Percentiles rank a stretch among this genome's conserved stretches.
Evolutionary conservation across 192 early-diverging fungal genomes (phyloP).

Genomic region (Coemansia sp.): DNA sequence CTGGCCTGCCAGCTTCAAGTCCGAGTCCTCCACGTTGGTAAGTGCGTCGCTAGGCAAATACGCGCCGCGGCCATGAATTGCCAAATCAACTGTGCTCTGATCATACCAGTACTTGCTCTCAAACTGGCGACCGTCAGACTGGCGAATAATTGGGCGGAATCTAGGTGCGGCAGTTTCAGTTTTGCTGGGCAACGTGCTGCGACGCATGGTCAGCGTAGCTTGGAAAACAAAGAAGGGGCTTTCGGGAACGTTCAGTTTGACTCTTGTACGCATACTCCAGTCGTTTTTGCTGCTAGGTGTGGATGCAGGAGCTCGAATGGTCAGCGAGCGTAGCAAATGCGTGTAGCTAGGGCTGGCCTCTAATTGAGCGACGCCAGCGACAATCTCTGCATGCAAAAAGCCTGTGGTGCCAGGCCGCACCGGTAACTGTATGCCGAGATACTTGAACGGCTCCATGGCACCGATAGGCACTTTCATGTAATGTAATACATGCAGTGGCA

Average conservation of each 20-base stretch:
- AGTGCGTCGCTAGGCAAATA: slow-evolving; percentile 29
- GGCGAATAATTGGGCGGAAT: slow-evolving; percentile 30
- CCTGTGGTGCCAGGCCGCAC: neutral
- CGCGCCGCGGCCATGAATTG: slow-evolving; percentile 49
- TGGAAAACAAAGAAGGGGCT: slow-evolving; percentile 47
- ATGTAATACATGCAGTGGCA: slow-evolving; percentile 13
- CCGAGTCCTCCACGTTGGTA: neutral
- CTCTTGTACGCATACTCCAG: slow-evolving; percentile 23
- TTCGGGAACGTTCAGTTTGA: slow-evolving; percentile 40
- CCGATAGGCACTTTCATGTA: slow-evolving; percentile 20
- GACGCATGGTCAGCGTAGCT: slow-evolving; percentile 15
- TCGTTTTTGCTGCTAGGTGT: no score
- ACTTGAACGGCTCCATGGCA: slow-evolving; percentile 7
- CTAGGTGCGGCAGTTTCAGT: neutral
- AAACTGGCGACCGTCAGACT: slow-evolving; percentile 42
- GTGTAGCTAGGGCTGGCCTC: slow-evolving; percentile 9
- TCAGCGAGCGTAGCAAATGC: slow-evolving; percentile 7
- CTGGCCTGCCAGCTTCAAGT: neutral
- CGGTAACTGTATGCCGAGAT: slow-evolving; percentile 29
- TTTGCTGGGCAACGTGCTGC: neutral
- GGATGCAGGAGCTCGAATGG: neutral
- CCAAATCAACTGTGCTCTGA: slow-evolving; percentile 18
- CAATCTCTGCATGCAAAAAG: slow-evolving; percentile 25
- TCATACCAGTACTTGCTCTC: slow-evolving; percentile 51
- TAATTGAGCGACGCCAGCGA: neutral